These are phyloP conservation scores for Sporothrix pallida DNA, from an alignment of 2,329 filamentous ascomycete genomes.

Conservation along the genomic window DNA sequence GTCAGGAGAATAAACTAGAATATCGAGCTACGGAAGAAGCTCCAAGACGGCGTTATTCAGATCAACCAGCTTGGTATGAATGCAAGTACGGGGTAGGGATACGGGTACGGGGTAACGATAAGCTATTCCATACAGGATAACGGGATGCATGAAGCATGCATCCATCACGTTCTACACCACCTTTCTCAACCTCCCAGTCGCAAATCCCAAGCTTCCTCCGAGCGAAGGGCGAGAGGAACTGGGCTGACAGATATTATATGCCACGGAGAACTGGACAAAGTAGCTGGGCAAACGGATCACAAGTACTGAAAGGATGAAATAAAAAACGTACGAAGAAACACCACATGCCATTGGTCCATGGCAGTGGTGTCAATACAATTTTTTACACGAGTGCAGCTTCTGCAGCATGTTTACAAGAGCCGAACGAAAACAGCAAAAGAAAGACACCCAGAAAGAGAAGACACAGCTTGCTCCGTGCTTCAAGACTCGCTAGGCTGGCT, in stretches of 20 bases:
- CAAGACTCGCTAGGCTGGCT: neutral
- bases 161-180: neutral
- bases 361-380: neutral
- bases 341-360: neutral
- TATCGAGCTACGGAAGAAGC: no score
- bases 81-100: neutral
- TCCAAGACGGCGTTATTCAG: neutral
- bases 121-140: neutral
- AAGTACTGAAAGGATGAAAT: neutral
- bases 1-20: neutral
- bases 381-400: neutral
- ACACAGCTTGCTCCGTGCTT: neutral
- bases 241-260: neutral
- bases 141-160: constrained; percentile 6
- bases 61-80: no score
- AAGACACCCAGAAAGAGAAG: neutral
- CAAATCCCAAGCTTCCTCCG: neutral
- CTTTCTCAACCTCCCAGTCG: no score
- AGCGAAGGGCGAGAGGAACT: constrained; percentile 7
- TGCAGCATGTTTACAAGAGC: neutral
- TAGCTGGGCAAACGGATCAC: neutral
- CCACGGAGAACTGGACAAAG: neutral
- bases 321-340: neutral
- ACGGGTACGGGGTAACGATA: constrained; percentile 10
- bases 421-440: neutral